Evolutionary conservation across 768 basidiomycete species (phyloP).

Genomic region (Rhizopogon vinicolor): DNA sequence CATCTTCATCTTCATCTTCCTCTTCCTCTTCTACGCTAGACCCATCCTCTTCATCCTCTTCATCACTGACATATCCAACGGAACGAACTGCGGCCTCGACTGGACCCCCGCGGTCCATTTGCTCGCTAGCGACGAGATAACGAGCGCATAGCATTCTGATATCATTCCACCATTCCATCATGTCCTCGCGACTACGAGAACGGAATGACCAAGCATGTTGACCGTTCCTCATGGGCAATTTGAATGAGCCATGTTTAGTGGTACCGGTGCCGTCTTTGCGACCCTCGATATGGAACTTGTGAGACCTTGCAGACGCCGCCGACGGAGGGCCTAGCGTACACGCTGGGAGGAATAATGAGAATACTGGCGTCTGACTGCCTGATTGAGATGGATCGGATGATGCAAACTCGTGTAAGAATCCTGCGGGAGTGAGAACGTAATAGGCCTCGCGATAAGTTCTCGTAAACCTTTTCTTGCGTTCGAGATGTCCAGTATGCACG

Average conservation of each 20-base stretch:
- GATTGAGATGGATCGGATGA: conserved; percentile 63
- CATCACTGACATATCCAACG: conserved; percentile 85
- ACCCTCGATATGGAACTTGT: conserved; percentile 98
- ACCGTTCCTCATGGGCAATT: conserved; percentile 28
- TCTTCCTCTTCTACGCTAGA: conserved; percentile 42
- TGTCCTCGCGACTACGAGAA: conserved; percentile 84
- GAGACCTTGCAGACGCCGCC: conserved; percentile 54
- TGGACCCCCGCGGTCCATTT: conserved; percentile 88
- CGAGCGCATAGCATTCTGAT: conserved; percentile 88
- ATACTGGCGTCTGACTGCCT: conserved; percentile 57
- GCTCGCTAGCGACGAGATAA: conserved; percentile 91
- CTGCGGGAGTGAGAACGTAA: conserved; percentile 92
- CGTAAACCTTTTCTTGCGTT: conserved; percentile 95
- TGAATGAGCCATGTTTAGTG: conserved; percentile 54
- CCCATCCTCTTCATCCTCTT: conserved; percentile 63
- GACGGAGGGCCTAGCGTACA: conserved; percentile 96
- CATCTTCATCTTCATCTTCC: conserved; percentile 47
- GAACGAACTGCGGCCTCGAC: conserved; percentile 89
- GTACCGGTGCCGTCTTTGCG: conserved; percentile 77
- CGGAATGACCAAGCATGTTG: conserved; percentile 87
- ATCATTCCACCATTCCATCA: conserved; percentile 99
- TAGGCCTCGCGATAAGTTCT: conserved; percentile 80
- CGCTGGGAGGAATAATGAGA: conserved; percentile 87
- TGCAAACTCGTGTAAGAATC: conserved; percentile 91
- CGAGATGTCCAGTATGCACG: conserved; percentile 86